These are phyloP conservation scores for Setaria viridis DNA, from an alignment of 202 grass and related monocot genomes.

Conservation along the genomic window DNA sequence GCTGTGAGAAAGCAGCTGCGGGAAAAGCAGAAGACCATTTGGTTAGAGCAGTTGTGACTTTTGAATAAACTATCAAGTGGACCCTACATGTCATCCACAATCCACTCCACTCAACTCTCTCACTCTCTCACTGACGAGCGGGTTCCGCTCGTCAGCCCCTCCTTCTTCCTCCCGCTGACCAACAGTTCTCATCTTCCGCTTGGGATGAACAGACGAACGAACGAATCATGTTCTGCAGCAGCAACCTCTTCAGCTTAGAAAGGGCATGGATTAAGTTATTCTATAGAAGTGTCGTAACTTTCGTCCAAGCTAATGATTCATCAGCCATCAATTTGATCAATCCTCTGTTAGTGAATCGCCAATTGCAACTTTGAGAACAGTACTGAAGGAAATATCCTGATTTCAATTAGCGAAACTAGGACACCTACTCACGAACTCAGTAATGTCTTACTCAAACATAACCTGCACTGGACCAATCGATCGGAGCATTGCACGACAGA, in stretches of 20 bases:
- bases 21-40: no score
- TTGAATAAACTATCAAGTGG: no score
- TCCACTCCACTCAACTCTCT: no score
- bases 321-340: constrained; percentile 1
- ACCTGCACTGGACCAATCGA: not conserved
- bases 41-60: no score
- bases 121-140: no score
- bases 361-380: not conserved
- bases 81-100: no score
- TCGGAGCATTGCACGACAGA: not conserved
- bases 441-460: constrained; percentile 2
- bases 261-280: constrained; percentile 8
- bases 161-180: no score
- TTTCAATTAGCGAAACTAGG: not conserved
- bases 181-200: no score
- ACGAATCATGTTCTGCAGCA: not conserved
- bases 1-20: no score
- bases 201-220: no score
- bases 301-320: not conserved
- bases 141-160: no score
- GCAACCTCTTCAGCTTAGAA: constrained; percentile 16
- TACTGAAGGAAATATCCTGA: not conserved
- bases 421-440: not conserved
- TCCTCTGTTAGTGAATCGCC: not conserved
- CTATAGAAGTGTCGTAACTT: not conserved